A percentile compares a stretch with the other conserved stretches of the same genome.
Evolutionary conservation across 2,329 filamentous ascomycete species (phyloP).

Genomic region (Botrytis porri): DNA sequence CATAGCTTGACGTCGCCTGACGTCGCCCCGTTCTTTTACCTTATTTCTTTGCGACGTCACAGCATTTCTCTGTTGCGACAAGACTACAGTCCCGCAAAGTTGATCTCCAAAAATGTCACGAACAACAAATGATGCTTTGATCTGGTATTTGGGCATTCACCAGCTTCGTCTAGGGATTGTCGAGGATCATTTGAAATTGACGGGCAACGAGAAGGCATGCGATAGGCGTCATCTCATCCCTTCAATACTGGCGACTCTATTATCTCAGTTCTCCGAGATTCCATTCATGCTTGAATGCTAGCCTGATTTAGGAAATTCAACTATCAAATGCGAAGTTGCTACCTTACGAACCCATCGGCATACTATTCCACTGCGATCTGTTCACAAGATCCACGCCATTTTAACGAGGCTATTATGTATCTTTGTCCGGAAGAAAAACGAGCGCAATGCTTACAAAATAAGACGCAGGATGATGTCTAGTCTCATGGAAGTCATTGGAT

Average conservation of each 20-base stretch:
- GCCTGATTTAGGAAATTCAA: neutral
- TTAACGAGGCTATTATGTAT: neutral
- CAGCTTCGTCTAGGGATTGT: neutral
- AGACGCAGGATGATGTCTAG: too few relatives aligned
- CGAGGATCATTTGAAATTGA: neutral
- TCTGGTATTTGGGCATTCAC: too few relatives aligned
- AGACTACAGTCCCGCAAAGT: neutral
- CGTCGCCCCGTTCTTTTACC: neutral
- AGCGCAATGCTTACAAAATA: neutral
- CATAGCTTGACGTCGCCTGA: neutral
- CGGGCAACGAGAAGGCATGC: neutral
- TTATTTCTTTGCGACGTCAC: neutral
- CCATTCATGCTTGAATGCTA: neutral
- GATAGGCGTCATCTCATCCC: neutral
- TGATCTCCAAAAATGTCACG: neutral
- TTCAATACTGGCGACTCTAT: neutral
- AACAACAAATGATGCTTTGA: neutral
- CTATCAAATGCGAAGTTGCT: neutral
- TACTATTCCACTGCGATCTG: neutral
- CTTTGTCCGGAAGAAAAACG: neutral
- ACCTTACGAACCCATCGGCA: neutral
- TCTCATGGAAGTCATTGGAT: neutral
- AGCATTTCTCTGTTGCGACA: neutral
- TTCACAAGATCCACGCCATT: neutral
- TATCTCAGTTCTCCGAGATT: neutral